phyloP scores from a whole-genome alignment of 768 basidiomycete genomes.

The Amanita pallidorosea region DNA sequence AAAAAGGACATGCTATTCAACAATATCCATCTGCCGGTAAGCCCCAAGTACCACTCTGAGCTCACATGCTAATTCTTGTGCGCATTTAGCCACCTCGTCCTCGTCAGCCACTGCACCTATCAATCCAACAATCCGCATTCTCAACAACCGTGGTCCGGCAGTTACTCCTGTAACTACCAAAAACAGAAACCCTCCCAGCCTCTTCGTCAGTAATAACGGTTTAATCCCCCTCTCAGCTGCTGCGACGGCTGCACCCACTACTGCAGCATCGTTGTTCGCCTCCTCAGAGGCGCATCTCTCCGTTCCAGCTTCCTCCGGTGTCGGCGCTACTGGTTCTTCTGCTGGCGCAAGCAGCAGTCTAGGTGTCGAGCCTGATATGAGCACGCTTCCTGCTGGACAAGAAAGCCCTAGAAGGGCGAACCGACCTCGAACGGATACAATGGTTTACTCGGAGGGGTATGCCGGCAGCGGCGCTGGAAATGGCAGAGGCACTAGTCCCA shows the following conservation, averaged over 20 bases:
- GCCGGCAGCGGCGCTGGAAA: neutral
- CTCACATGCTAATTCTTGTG: neutral
- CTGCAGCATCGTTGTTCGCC: slow-evolving; percentile 2
- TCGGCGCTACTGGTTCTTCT: neutral
- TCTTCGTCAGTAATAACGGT: slow-evolving; percentile 3
- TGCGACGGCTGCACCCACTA: slow-evolving; percentile 2
- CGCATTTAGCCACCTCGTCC: neutral
- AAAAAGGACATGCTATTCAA: neutral
- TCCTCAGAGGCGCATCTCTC: neutral
- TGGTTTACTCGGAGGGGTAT: slow-evolving; percentile 29
- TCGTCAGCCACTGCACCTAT: neutral
- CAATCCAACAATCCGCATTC: neutral
- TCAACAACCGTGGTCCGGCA: neutral
- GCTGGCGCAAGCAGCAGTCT: neutral
- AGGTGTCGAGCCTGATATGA: slow-evolving; percentile 8
- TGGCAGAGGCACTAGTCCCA: neutral
- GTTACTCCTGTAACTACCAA: neutral
- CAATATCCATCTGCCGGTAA: neutral
- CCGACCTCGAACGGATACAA: slow-evolving; percentile 59
- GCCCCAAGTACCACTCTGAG: neutral
- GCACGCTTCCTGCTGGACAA: slow-evolving; percentile 14
- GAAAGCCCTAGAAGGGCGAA: slow-evolving; percentile 38
- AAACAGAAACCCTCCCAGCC: neutral
- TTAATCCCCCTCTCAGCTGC: slow-evolving; percentile 1
- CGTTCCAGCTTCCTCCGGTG: neutral